Conservation (phyloP, 352 stramenopile genomes). For the Phytopythium montanum region DNA sequence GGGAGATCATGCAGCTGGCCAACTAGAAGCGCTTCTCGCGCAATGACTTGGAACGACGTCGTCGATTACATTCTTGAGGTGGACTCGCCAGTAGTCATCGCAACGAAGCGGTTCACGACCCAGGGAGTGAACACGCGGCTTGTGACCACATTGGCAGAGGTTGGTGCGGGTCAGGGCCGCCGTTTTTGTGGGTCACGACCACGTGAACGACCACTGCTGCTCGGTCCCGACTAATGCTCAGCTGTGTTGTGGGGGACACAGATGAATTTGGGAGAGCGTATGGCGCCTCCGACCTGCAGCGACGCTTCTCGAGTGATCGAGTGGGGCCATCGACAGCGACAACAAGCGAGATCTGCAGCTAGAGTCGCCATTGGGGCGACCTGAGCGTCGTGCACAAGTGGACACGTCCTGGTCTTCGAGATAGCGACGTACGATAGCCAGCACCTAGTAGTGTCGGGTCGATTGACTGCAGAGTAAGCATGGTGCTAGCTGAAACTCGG, state of each 20-base stretch:
- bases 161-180: constrained; percentile 54
- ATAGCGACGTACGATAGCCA: too few relatives aligned
- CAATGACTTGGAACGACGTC: constrained; percentile 38
- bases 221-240: constrained; percentile 31
- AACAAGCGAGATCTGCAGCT: constrained; percentile 36
- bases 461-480: too few relatives aligned
- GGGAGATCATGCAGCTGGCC: constrained; percentile 33
- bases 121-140: constrained; percentile 26
- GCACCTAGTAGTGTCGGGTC: too few relatives aligned
- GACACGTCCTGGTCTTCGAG: constrained; percentile 32
- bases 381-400: constrained; percentile 27
- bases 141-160: constrained; percentile 35
- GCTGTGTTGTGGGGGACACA: constrained; percentile 50
- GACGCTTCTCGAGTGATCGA: constrained; percentile 38
- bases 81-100: constrained; percentile 19
- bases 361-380: constrained; percentile 34
- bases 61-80: constrained; percentile 64
- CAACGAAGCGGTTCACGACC: constrained; percentile 14
- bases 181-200: constrained; percentile 54
- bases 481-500: too few relatives aligned
- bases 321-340: constrained; percentile 31
- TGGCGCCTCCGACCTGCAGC: constrained; percentile 15
- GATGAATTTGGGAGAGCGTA: constrained; percentile 37
- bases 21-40: constrained; percentile 37
- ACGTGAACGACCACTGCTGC: constrained; percentile 63